Conservation (phyloP, 176 grass and related monocot genomes). For the Bromus sterilis region DNA sequence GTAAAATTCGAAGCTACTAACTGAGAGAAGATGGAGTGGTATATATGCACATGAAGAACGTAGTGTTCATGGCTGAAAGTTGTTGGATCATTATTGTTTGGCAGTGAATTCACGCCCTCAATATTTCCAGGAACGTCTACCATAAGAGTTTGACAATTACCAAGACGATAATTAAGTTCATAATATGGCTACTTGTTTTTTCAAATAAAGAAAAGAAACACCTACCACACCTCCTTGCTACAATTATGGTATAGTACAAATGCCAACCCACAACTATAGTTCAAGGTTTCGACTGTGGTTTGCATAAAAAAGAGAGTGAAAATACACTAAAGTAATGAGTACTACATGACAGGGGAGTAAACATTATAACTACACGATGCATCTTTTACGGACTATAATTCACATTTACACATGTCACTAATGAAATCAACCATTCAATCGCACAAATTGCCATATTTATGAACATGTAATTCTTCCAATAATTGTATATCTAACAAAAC, state of each 20-base stretch:
- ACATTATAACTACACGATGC: neutral
- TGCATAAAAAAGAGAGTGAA: too few species aligned
- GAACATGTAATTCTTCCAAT: neutral
- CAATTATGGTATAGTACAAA: neutral
- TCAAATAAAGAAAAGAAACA: too few species aligned
- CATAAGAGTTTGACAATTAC: neutral
- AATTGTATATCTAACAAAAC: too few species aligned
- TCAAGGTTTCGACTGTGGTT: neutral
- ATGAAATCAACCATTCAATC: neutral
- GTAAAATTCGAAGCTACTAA: neutral
- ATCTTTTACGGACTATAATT: neutral
- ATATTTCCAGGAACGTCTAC: neutral
- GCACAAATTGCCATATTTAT: neutral
- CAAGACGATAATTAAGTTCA: neutral
- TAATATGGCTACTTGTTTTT: too few species aligned
- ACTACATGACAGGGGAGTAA: neutral
- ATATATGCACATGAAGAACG: neutral
- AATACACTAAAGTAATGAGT: neutral
- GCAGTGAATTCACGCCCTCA: neutral
- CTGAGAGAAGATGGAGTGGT: neutral
- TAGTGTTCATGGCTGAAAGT: neutral
- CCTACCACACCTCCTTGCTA: too few species aligned
- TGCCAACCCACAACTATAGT: neutral
- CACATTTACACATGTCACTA: neutral
- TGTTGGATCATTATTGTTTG: neutral